Base-by-base conservation (phyloP, 768 basidiomycete species). In the Boletus sensibilis region DNA sequence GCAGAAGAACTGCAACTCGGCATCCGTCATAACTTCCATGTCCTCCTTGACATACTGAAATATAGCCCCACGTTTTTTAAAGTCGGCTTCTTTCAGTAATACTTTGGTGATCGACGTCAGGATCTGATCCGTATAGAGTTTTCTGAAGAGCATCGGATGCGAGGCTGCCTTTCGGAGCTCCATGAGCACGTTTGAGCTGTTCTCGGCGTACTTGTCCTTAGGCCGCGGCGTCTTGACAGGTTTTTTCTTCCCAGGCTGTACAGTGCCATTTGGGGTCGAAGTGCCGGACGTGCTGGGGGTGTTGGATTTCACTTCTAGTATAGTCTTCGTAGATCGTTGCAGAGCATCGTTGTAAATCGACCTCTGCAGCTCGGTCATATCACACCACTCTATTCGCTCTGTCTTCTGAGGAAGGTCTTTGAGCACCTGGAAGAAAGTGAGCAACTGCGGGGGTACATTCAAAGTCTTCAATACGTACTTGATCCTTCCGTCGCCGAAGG, bases 11-110 rank as follows among this genome's bases (percentile, higher is more conserved):
- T 97, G 93, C 35, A 99, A 78, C 74, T 98, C 97, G 9, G 94
- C 88, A 72, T 99, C 97, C 42, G 94, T 96, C 96, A 98, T 98
- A 20, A 97, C 88, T 63, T 90, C 84, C 90, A 99, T 93, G 72
- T 99, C 97, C 71, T 99, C 97, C 68, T 93, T 92, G 49, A 99
- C 93, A 58, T 86, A 83, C 33, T 94, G 84, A 64, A 85, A 91
- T 42, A 90, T 69, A 9, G 89, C 88, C 1, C 86, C 86, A 16
- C 89, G 84, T 70, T 86, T 90, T 74, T 85, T 89, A 74, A 94
- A 98, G 65, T 96, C 92, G 4, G 90, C 86, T 69, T 98, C 96
- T 70, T 92, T 92, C 69, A 98, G 73, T 50, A 97, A 79, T 50
- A 87, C 84, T 66, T 83, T 91, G 8, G 96, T 84, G 59, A 98